These are phyloP conservation scores for Epichloe elymi DNA, from an alignment of 2,329 filamentous ascomycete genomes.

Conservation along the genomic window DNA sequence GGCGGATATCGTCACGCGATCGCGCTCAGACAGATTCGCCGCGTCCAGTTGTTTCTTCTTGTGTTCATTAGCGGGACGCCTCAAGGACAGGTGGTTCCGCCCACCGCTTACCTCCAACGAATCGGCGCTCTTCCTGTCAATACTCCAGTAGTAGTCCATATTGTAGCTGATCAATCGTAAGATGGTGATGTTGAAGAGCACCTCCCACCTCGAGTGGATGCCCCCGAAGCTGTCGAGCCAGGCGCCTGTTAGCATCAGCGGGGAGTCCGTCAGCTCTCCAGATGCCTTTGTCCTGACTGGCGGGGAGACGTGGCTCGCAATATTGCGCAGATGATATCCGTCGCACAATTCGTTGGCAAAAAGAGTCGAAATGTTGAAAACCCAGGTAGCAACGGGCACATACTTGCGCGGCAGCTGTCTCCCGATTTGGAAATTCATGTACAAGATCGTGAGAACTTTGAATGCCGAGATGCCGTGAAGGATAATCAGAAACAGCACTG, in stretches of 20 bases:
- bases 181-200: slow-evolving; percentile 95
- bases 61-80: slow-evolving; percentile 42
- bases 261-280: slow-evolving; percentile 18
- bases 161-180: slow-evolving; percentile 93
- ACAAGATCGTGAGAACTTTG: slow-evolving; percentile 73
- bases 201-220: slow-evolving; percentile 81
- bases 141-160: slow-evolving; percentile 89
- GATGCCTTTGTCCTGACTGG: not conserved
- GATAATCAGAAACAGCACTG: slow-evolving; percentile 60
- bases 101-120: slow-evolving; percentile 60
- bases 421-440: slow-evolving; percentile 67
- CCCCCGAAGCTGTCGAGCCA: slow-evolving; percentile 72
- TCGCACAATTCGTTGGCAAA: slow-evolving; percentile 79
- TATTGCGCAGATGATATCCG: slow-evolving; percentile 59
- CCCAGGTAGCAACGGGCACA: slow-evolving; percentile 69
- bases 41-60: slow-evolving; percentile 98
- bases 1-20: slow-evolving; percentile 69
- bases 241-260: slow-evolving; percentile 46
- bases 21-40: slow-evolving; percentile 71
- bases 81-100: not conserved
- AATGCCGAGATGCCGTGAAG: slow-evolving; percentile 76
- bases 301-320: slow-evolving; percentile 40
- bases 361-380: slow-evolving; percentile 72
- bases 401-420: slow-evolving; percentile 56
- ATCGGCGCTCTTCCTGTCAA: slow-evolving; percentile 48